Base-by-base conservation (phyloP, 2,329 filamentous ascomycete species). In the Ophiostoma australiae region DNA sequence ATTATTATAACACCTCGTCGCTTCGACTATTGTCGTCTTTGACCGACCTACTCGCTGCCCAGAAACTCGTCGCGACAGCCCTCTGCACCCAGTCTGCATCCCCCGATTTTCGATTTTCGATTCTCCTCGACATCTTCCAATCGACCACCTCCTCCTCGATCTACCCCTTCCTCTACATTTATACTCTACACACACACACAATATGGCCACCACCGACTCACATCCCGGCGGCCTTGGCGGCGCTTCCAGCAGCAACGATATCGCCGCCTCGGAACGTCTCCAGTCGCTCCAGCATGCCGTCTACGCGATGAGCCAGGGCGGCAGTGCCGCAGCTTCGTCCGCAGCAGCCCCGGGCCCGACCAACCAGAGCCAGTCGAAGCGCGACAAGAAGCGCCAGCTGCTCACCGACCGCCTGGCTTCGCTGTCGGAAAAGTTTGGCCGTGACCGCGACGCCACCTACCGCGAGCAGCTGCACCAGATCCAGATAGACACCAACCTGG, bases 391-490 rank as follows among this genome's bases (percentile, higher is more conserved):
- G 78, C 90, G 93, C 73, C 92, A 92, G 76, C 89, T 90, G 76
- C 88, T 97, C 73, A 88, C 89, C 75, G 93, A 97, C 73, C 90
- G 91, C 74, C 86, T 97, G 7, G 86, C 88, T 58, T 87, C 89
- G 71, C 89, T 97, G 80, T 89, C 90, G 70, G 88, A 90, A 70
- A 89, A 89, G 75, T 94, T 97, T 80, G 87, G 89, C 74, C 87
- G 90, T 74, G 93, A 97, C 77, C 87, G 92, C 74, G 93, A 97
- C 79, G 84, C 87, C 73, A 89, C 93, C 76, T 98, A 97, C 80
- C 89, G 94, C 73, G 91, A 95, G 75, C 93, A 97, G 80, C 86
- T 97, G 1, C 90, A 95, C 77, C 92, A 92, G 75, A 88, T 97
- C n/a, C 94, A 97, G 81, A 89, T 92, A 74, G 94, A 97, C 79